Evolutionary conservation across 2,329 filamentous ascomycete genomes (phyloP), one percentile per base, ranked within the genome.

Genomic region (Diaporthe caulivora): DNA sequence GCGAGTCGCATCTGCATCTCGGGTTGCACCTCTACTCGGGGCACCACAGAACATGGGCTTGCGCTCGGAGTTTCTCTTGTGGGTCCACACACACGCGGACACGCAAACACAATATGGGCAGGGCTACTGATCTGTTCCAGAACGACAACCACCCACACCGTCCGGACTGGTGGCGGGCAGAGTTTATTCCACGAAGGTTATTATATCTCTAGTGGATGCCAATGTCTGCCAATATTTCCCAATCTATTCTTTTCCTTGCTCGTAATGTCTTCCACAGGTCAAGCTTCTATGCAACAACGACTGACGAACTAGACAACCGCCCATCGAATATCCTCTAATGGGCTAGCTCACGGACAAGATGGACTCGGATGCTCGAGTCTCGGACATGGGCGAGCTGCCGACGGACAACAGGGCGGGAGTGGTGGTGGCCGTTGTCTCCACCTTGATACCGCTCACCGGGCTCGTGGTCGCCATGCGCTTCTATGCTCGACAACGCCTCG

Each of bases 11-110:
- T 51, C 29, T 67, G 47, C 62, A 67, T 26, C 31, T 67, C 31
- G 31, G 31, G n/a, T 40, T 17, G 62, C 44, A 37, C 62, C 21
- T 34, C 62, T 51, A 51, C 62, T 65, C 62, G 51, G 44, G 44
- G 42, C 62, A 65, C 31, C 8, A 40, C 44, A 51, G 8, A 24
- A 37, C 62, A 21, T 53, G 31, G 17, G 1, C 47, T 37, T 26
- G 34, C 62, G 62, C 62, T 67, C 62, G 62, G 62, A 67, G 62
- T 67, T 67, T 67, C n/a, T 67, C 47, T 26, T 37, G 62, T 67
- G 62, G 62, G 62, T 40, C 62, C 62, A 40, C 62, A 67, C 62
- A 47, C n/a, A 53, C 37, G 2, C 37, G 11, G 7, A 10, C 37
- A 40, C 37, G 7, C 37, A 40, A 40, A 40, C 44, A 65, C 60